Percentiles rank a stretch among this genome's conserved stretches.
Conservation (phyloP, 306 rosid genomes). For the Delonix regia region DNA sequence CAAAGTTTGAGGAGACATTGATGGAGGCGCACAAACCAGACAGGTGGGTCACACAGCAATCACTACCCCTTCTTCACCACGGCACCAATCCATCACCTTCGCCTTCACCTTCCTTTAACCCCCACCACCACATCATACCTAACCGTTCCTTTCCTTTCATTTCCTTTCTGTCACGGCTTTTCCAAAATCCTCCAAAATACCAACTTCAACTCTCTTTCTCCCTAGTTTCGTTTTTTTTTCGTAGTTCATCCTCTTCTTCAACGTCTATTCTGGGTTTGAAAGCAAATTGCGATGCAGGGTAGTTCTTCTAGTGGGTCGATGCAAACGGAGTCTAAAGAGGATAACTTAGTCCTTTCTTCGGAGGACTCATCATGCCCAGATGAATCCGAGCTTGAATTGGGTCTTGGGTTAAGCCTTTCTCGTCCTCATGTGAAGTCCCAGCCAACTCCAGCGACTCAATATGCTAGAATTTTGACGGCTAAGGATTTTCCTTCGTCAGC, state of each 20-base stretch:
- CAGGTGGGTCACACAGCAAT: constrained; percentile 48
- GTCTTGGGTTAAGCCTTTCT: constrained; percentile 73
- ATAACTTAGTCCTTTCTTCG: constrained; percentile 72
- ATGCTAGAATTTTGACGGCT: constrained; percentile 72
- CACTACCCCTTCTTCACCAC: constrained; percentile 28
- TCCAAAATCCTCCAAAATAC: not conserved
- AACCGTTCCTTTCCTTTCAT: constrained; percentile 10
- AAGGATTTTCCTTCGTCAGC: constrained; percentile 62
- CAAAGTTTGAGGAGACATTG: constrained; percentile 32
- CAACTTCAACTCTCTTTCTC: not conserved
- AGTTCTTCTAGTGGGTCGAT: constrained; percentile 43
- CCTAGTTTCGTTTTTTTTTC: constrained; percentile 25
- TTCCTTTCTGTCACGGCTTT: not conserved
- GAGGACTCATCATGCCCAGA: constrained; percentile 86
- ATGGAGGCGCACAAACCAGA: constrained; percentile 59
- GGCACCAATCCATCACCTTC: constrained; percentile 15
- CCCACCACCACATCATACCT: constrained; percentile 35
- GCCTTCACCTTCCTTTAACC: not conserved
- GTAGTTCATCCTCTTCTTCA: not conserved
- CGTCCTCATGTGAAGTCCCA: constrained; percentile 42
- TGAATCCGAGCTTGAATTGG: constrained; percentile 83
- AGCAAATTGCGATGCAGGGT: constrained; percentile 44
- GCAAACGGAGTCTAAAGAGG: constrained; percentile 71
- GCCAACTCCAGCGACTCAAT: constrained; percentile 35
- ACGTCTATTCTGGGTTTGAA: not conserved